Percentiles rank a stretch among this genome's conserved stretches.
phyloP scores from a whole-genome alignment of 2,329 filamentous ascomycete genomes.

The Aquanectria penicillioides region DNA sequence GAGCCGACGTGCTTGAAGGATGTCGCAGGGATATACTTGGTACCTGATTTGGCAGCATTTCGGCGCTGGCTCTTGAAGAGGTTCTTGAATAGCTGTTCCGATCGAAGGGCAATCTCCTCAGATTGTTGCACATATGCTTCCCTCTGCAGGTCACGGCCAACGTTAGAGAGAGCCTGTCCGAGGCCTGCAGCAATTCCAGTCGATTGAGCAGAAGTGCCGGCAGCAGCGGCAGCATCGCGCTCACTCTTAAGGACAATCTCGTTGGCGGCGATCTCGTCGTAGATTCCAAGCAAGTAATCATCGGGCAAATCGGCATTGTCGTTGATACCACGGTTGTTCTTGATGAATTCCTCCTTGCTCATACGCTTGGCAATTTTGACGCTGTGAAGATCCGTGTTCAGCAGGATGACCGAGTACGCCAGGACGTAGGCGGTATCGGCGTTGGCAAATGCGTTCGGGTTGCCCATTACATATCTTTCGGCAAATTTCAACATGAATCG shows the following conservation, averaged over 20 bases:
- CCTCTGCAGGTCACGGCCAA: constrained; percentile 88
- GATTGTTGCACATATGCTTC: constrained; percentile 96
- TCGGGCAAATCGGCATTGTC: constrained; percentile 93
- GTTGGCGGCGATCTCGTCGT: constrained; percentile 88
- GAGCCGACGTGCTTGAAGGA: constrained; percentile 95
- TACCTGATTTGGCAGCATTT: constrained; percentile 74
- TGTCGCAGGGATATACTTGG: constrained; percentile 89
- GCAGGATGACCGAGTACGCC: constrained; percentile 94
- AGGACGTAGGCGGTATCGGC: constrained; percentile 97
- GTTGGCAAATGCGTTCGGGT: constrained; percentile 97
- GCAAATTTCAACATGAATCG: constrained; percentile 99
- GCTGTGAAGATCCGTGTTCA: constrained; percentile 97
- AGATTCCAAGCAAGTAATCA: constrained; percentile 90
- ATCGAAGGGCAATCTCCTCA: constrained; percentile 82
- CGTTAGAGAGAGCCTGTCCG: constrained; percentile 89
- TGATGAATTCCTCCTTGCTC: constrained; percentile 98
- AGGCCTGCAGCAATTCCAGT: constrained; percentile 82
- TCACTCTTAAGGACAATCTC: constrained; percentile 97
- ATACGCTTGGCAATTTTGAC: constrained; percentile 84
- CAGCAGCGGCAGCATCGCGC: constrained; percentile 85
- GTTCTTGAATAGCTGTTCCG: constrained; percentile 90
- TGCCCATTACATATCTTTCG: constrained; percentile 92
- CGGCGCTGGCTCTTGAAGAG: constrained; percentile 89
- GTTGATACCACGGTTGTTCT: constrained; percentile 98
- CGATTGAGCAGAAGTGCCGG: constrained; percentile 70